Base-by-base conservation (phyloP, 2,329 filamentous ascomycete genomes). In the Emergomyces orientalis region DNA sequence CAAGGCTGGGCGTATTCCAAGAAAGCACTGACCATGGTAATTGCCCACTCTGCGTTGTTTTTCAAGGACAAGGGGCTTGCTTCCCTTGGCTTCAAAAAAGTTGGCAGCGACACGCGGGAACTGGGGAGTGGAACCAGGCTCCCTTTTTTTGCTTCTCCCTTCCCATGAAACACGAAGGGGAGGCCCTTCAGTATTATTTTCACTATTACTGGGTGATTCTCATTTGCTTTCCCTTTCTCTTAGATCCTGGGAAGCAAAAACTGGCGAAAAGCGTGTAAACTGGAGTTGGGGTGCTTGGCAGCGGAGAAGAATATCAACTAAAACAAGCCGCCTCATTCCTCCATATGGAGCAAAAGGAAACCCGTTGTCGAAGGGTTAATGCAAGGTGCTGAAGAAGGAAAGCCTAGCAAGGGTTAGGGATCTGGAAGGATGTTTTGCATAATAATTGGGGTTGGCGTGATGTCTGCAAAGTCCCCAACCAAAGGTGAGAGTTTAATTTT, bases 21-120 rank as follows among this genome's bases (percentile, higher is more conserved):
- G 41, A 3, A 59, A 59, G 57, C 57, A 45, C 41, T 47, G 57
- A 59, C 57, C 41, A 59, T 47, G 57, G 57, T 34, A 51, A 30
- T 25, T 17, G 22, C 14, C 13, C 25, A 27, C 25, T 17, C 54
- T 39, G 32, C 7, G 14, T 27, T 43, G 19, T n/a, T 39, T 47
- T 45, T 13, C 13, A 19, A 22, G 57, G 41, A 34, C 56, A 59
- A 34, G 39, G 56, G 39, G 32, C 22, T 37, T 13, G 37, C 8
- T n/a, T n/a, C n/a, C 41, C 39, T 59, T 47, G 39, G 56, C 39
- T 47, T 59, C 11, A 25, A 58, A 41, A 39, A 58, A 30, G 56
- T 47, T 47, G 56, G 56, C 41, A 45, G 27, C 56, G 22, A 58
- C 27, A 59, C 25, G 17, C 41, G 39, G 41, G 57, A 34, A n/a